These are phyloP conservation scores for Sordariomycetes sp. DNA, from an alignment of 2,329 filamentous ascomycete genomes.

Conservation along the genomic window DNA sequence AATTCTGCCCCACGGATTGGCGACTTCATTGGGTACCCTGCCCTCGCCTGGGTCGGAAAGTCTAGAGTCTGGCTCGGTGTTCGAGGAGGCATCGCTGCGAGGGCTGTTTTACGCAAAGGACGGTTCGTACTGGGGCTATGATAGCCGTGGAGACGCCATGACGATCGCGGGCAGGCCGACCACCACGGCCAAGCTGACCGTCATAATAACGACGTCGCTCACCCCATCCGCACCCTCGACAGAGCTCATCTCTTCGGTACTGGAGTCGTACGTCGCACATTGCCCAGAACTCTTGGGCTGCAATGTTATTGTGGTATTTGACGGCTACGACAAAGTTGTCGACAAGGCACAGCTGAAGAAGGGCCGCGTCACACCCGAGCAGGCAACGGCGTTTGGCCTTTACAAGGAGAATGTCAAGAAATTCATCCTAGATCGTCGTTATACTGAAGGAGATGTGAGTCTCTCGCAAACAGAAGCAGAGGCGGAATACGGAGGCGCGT, in stretches of 20 bases:
- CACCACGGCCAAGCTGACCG: conserved; percentile 10
- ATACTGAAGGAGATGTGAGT: conserved; percentile 23
- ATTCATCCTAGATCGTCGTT: conserved; percentile 15
- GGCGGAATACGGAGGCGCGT: conserved; percentile 7
- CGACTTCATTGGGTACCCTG: too few relatives aligned
- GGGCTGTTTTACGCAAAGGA: too few relatives aligned
- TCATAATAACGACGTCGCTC: conserved; percentile 39
- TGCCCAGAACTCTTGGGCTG: conserved; percentile 27
- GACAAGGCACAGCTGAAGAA: conserved; percentile 33
- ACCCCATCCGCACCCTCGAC: conserved; percentile 40
- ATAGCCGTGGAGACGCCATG: background rate
- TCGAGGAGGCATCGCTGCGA: too few relatives aligned
- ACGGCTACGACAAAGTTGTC: conserved; percentile 34
- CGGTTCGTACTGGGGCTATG: too few relatives aligned
- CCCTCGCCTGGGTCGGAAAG: too few relatives aligned
- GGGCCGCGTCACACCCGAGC: conserved; percentile 33
- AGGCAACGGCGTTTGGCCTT: conserved; percentile 22
- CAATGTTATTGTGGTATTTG: conserved; percentile 35
- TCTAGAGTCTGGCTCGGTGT: too few relatives aligned
- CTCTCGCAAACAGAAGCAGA: conserved; percentile 24
- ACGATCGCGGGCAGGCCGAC: background rate
- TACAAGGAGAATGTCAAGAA: conserved; percentile 35
- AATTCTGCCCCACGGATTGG: too few relatives aligned
- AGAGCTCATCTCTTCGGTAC: conserved; percentile 31
- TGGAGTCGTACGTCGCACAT: conserved; percentile 28